These are phyloP conservation scores for Hypoxylon sp. DNA, from an alignment of 2,329 filamentous ascomycete genomes.

Conservation along the genomic window DNA sequence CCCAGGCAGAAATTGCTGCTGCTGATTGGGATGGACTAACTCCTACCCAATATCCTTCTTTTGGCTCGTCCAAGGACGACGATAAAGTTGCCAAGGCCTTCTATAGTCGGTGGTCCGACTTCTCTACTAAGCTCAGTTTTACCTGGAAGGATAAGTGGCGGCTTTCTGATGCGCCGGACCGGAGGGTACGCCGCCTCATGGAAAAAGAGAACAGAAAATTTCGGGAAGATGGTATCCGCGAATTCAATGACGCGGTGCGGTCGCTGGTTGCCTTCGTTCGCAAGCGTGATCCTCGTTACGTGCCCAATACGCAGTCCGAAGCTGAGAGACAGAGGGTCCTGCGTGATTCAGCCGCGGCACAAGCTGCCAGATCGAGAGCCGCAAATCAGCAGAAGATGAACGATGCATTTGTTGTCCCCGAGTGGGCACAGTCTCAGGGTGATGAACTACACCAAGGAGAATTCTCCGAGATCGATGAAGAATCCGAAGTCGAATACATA, in stretches of 20 bases:
- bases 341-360: conserved; percentile 83
- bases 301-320: conserved; percentile 82
- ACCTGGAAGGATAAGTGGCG: conserved; percentile 91
- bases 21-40: conserved; percentile 77
- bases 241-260: conserved; percentile 93
- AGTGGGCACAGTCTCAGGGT: conserved; percentile 79
- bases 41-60: conserved; percentile 80
- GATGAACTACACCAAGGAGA: conserved; percentile 63
- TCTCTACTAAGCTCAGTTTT: conserved; percentile 88
- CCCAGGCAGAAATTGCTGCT: conserved; percentile 83
- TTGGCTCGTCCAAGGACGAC: conserved; percentile 81
- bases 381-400: conserved; percentile 83
- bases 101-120: conserved; percentile 84
- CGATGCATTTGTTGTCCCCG: conserved; percentile 74
- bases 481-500: conserved; percentile 71
- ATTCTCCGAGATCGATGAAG: conserved; percentile 74
- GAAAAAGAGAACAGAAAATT: conserved; percentile 94
- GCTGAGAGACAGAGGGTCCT: conserved; percentile 84
- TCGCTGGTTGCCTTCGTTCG: conserved; percentile 89
- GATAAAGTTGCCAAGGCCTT: conserved; percentile 84
- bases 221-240: conserved; percentile 84
- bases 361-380: conserved; percentile 86
- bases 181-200: conserved; percentile 85
- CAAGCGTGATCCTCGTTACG: conserved; percentile 90
- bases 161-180: conserved; percentile 88